Evolutionary conservation across 139 green algal species (phyloP).

Genomic region (Asterochloris sp.): DNA sequence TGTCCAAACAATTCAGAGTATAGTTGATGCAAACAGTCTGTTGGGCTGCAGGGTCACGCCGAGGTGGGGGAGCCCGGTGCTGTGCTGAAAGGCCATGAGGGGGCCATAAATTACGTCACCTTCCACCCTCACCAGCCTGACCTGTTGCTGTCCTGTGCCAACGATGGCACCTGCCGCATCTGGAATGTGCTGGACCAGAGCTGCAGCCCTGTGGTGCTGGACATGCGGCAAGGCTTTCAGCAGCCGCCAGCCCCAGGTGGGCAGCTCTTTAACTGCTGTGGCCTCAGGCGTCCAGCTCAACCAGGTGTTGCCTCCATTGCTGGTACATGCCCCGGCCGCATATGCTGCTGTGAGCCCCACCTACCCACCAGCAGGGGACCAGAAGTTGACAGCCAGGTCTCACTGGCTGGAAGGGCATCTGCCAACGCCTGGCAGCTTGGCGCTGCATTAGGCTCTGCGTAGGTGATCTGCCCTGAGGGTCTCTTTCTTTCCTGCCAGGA

Average conservation of each 20-base stretch:
- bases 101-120: constrained; percentile 53
- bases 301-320: neutral
- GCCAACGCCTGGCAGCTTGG: too few species aligned
- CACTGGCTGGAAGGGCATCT: too few species aligned
- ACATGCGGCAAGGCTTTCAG: neutral
- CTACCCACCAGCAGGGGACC: too few species aligned
- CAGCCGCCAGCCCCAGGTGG: neutral
- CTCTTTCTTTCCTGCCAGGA: too few species aligned
- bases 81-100: constrained; percentile 61
- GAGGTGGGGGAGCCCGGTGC: constrained; percentile 49
- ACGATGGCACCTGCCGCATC: constrained; percentile 70
- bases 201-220: constrained; percentile 36
- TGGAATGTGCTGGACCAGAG: constrained; percentile 45
- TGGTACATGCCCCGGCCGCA: neutral
- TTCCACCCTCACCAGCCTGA: constrained; percentile 51
- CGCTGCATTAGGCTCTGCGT: too few species aligned
- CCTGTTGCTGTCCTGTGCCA: constrained; percentile 64
- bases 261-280: too few species aligned
- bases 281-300: neutral
- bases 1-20: too few species aligned
- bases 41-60: constrained; percentile 12
- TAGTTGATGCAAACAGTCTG: too few species aligned
- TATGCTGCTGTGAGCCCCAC: too few species aligned
- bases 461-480: too few species aligned
- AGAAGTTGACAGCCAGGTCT: too few species aligned